Base-by-base conservation (phyloP, 352 stramenopile species). In the Pythium aphanidermatum region DNA sequence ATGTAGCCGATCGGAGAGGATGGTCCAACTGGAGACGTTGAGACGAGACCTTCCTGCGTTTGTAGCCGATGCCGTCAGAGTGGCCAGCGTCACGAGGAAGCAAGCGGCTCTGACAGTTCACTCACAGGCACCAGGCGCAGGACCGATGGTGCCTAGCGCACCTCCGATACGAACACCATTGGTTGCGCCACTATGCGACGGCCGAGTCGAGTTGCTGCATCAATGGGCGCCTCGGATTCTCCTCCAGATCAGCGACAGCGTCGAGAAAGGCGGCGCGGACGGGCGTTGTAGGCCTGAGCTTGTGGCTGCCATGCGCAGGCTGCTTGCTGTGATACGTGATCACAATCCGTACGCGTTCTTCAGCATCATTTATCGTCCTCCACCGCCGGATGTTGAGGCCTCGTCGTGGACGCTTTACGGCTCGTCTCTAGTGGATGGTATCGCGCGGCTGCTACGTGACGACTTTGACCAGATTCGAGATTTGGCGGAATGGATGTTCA, bases 331-430 rank as follows among this genome's bases (percentile, higher is more conserved):
- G 12, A 47, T 63, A 3, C 43, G 38, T 17, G 43, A 50, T 23
- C 21, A 37, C 11, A 63, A 63, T 23, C 55, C 55, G 30, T 63
- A 58, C 37, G 40, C 31, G 12, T 54, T 47, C 30, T n/a, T 63
- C 9, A 39, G 31, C n/a, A 32, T 58, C 8, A 14, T 63, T 10
- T 63, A 63, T 17, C 55, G 43, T 2, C 35, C 55, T 17, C 55
- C 55, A 9, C 55, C 55, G 19, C 9, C 17, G 7, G 19, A 14
- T 19, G 7, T 23, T 8, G n/a, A 13, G 12, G 6, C n/a, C 11
- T 16, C 21, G 2, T 11, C 36, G 3, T 60, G 38, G 37, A 9
- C 34, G 3, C 29, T 60, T 12, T 17, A 27, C 5, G 38, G 14
- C 14, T 43, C 37, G 16, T 7, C 12, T 0, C 34, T 48, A 11